Conservation (phyloP, 331 rosid genomes). For the Malus hybrid region DNA sequence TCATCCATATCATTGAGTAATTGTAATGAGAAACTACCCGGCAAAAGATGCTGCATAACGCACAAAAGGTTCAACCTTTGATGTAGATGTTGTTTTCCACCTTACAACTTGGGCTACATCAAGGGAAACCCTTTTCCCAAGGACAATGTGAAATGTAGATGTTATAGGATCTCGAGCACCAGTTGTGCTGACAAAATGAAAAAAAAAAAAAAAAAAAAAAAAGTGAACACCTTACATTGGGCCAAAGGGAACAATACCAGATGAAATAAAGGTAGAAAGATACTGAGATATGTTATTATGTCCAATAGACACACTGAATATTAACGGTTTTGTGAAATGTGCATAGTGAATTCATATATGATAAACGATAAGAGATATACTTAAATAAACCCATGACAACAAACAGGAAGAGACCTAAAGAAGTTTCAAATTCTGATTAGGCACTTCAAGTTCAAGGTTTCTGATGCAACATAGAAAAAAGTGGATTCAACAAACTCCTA, state of each 20-base stretch:
- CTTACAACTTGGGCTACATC: constrained; percentile 95
- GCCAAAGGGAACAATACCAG: background rate
- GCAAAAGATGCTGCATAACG: constrained; percentile 97
- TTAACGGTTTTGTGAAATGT: background rate
- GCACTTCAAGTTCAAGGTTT: background rate
- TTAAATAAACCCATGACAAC: background rate
- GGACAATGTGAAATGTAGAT: constrained; percentile 82
- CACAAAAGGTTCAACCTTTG: constrained; percentile 68
- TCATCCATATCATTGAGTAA: background rate
- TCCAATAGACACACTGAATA: background rate
- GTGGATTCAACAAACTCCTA: background rate
- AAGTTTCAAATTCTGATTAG: background rate
- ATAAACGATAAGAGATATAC: background rate
- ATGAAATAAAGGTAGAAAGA: background rate
- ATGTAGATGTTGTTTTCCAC: constrained; percentile 68
- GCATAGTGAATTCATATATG: background rate
- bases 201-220: background rate
- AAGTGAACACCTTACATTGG: background rate
- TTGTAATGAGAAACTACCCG: constrained; percentile 52
- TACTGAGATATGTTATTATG: too few species aligned
- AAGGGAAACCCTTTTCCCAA: constrained; percentile 76
- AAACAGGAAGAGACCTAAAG: background rate
- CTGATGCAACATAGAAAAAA: background rate
- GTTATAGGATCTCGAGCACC: constrained; percentile 87
- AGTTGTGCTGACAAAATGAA: constrained; percentile 62